phyloP scores from a whole-genome alignment of 2,329 filamentous ascomycete species.

The Calonectria honghensis region DNA sequence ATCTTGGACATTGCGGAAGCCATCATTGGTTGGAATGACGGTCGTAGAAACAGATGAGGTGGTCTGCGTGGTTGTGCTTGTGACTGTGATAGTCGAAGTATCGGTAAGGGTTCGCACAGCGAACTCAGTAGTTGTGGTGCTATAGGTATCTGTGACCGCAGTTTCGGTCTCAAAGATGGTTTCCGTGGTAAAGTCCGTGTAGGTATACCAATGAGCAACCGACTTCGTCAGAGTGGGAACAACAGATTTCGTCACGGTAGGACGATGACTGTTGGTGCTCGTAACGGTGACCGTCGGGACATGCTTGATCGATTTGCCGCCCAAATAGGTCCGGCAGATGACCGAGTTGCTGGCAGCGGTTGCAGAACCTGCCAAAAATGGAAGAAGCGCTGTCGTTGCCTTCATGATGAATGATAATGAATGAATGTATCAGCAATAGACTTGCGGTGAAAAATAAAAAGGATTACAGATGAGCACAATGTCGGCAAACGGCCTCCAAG shows the following conservation, averaged over 20 bases:
- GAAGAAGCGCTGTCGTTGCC: background rate
- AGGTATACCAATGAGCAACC: constrained; percentile 7
- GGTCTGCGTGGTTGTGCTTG: background rate
- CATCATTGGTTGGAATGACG: background rate
- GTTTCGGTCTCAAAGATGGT: background rate
- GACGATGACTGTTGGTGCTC: background rate
- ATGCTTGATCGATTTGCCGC: background rate
- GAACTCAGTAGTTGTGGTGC: constrained; percentile 3
- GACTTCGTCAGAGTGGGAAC: background rate
- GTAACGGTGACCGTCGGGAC: background rate
- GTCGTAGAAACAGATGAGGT: background rate
- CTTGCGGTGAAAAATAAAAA: background rate
- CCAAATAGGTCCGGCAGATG: background rate
- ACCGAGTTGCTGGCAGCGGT: background rate
- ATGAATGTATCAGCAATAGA: background rate
- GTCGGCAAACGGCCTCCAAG: background rate
- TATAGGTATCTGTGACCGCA: constrained; percentile 1
- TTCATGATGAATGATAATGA: background rate
- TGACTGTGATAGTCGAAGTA: background rate
- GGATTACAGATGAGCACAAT: background rate
- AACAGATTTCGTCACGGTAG: background rate
- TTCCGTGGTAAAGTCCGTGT: background rate
- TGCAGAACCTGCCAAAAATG: background rate
- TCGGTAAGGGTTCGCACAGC: background rate
- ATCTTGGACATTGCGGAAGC: background rate